Evolutionary conservation across 2,329 filamentous ascomycete genomes (phyloP).

Genomic region (Ophiocordyceps sinensis): DNA sequence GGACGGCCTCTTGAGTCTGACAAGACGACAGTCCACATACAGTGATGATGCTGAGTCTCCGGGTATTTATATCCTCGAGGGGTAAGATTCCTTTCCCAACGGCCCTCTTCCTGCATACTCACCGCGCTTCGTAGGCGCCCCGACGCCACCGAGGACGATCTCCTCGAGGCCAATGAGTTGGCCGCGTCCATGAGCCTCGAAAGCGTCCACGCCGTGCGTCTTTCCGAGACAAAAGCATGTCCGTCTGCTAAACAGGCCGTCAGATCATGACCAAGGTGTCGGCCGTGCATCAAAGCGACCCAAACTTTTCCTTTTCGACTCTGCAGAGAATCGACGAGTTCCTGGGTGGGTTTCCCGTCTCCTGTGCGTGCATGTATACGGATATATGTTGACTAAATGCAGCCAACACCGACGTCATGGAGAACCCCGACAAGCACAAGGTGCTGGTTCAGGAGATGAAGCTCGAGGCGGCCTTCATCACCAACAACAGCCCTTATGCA

Average conservation of each 20-base stretch:
- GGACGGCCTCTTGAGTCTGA: too few relatives aligned
- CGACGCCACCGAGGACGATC: constrained; percentile 25
- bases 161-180: constrained; percentile 26
- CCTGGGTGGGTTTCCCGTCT: constrained; percentile 11
- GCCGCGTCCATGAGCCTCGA: constrained; percentile 20
- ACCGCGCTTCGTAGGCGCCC: constrained; percentile 7
- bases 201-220: constrained; percentile 15
- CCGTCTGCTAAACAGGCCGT: neutral
- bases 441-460: constrained; percentile 35
- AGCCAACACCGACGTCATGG: constrained; percentile 16
- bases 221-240: neutral
- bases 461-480: constrained; percentile 34
- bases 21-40: too few relatives aligned
- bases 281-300: constrained; percentile 19
- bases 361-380: neutral
- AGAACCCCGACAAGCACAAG: constrained; percentile 22
- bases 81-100: neutral
- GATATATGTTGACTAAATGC: neutral
- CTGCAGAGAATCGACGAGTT: constrained; percentile 22
- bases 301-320: constrained; percentile 21
- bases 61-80: too few relatives aligned
- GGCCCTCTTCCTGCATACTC: neutral
- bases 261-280: constrained; percentile 20
- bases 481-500: constrained; percentile 39
- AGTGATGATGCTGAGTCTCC: too few relatives aligned